Percentiles rank a stretch among this genome's conserved stretches.
Conservation (phyloP, 345 rosid genomes). For the Bruguiera parviflora region DNA sequence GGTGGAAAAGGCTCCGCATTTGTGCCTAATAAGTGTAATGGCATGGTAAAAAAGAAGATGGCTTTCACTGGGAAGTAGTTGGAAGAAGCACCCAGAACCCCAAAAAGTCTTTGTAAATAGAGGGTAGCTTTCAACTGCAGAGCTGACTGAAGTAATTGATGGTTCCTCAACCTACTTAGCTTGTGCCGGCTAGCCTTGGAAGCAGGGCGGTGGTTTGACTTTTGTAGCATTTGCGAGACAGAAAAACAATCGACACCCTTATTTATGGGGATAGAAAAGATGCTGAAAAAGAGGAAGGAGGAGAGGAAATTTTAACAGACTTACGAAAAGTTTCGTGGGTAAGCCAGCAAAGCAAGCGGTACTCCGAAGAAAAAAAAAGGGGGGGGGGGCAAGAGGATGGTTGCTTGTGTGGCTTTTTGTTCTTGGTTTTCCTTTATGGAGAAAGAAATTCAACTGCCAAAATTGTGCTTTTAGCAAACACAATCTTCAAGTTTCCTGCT, state of each 20-base stretch:
- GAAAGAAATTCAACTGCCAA: conserved; percentile 36
- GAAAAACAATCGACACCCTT: too few species aligned
- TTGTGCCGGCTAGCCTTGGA: conserved; percentile 7
- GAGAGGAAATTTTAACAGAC: background rate
- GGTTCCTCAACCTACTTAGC: conserved; percentile 10
- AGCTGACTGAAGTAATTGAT: conserved; percentile 16
- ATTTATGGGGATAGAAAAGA: background rate
- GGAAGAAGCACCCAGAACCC: background rate
- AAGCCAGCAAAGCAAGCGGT: background rate
- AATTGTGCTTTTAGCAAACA: conserved; percentile 7
- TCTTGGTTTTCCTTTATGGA: conserved; percentile 24
- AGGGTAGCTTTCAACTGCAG: background rate
- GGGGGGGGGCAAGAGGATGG: too few species aligned
- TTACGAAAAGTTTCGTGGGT: background rate
- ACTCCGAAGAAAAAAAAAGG: background rate
- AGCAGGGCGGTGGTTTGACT: conserved; percentile 33
- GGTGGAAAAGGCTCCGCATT: too few species aligned
- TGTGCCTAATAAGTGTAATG: too few species aligned
- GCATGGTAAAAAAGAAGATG: background rate
- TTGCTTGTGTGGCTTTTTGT: background rate
- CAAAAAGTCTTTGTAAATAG: background rate
- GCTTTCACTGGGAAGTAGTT: conserved; percentile 27
- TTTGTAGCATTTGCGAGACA: conserved; percentile 10
- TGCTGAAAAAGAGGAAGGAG: background rate
- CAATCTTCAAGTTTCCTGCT: conserved; percentile 13